Conservation (phyloP, 164 flowering plant species). For the Umbilicus rupestris region DNA sequence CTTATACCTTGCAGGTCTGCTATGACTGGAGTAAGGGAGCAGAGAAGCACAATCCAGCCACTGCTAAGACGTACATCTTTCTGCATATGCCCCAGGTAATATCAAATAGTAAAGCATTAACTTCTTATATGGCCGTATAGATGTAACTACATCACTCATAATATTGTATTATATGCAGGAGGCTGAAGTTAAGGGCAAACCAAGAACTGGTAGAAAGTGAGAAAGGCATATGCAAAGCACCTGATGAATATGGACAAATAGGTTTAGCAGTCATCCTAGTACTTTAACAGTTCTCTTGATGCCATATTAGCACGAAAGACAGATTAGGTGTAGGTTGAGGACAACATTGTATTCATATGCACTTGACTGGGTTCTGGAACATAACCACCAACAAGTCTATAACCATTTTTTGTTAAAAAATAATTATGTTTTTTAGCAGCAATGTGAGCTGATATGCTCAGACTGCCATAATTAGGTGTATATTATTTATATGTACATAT, state of each 20-base stretch:
- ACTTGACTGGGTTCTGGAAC: no score
- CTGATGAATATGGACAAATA: not conserved
- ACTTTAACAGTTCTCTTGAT: not conserved
- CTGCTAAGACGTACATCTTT: conserved; percentile 48
- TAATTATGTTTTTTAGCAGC: no score
- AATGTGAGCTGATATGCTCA: no score
- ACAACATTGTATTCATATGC: no score
- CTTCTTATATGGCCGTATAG: not conserved
- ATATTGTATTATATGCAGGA: conserved; percentile 27
- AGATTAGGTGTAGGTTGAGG: not conserved
- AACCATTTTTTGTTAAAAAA: no score
- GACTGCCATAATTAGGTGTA: no score
- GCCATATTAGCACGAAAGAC: not conserved
- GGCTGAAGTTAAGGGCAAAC: conserved; percentile 54
- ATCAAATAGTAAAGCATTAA: not conserved
- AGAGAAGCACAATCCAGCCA: conserved; percentile 58
- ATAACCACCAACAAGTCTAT: no score
- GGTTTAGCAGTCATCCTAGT: not conserved
- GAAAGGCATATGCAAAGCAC: not conserved
- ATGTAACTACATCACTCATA: not conserved
- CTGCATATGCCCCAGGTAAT: conserved; percentile 54
- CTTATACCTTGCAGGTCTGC: conserved; percentile 29
- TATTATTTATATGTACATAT: no score
- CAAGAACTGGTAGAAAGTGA: conserved; percentile 42
- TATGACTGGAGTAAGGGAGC: conserved; percentile 85